Percentiles rank a stretch among this genome's conserved stretches.
These are phyloP conservation scores for Suhomyces taliae DNA, from an alignment of 1,139 yeast species.

Conservation along the genomic window DNA sequence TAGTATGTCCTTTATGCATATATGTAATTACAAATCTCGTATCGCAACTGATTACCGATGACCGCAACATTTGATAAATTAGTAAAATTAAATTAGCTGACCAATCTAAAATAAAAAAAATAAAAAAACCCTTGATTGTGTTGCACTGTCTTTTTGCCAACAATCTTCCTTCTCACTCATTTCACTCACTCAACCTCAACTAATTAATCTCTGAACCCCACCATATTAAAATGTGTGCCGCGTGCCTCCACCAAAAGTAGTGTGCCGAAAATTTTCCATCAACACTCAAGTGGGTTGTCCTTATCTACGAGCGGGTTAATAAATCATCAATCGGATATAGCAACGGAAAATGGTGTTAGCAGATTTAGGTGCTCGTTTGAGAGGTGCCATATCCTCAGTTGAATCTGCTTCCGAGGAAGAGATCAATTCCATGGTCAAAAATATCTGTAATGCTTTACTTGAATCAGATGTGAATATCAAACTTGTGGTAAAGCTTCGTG, in stretches of 20 bases:
- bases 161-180: too few species aligned
- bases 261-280: slow-evolving; percentile 10
- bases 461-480: slow-evolving; percentile 91
- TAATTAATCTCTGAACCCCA: too few species aligned
- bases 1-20: too few species aligned
- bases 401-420: slow-evolving; percentile 45
- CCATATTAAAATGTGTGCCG: neutral
- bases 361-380: slow-evolving; percentile 87
- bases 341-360: slow-evolving; percentile 77
- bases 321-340: neutral
- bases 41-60: too few species aligned
- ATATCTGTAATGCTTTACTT: slow-evolving; percentile 82
- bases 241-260: slow-evolving; percentile 7
- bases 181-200: too few species aligned
- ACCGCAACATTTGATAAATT: too few species aligned
- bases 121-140: too few species aligned
- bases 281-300: slow-evolving; percentile 2
- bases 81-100: too few species aligned
- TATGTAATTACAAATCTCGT: too few species aligned
- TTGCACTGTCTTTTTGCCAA: too few species aligned
- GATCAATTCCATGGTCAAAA: slow-evolving; percentile 65
- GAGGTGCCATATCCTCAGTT: slow-evolving; percentile 63
- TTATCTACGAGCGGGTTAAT: neutral
- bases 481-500: slow-evolving; percentile 75
- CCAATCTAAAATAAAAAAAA: too few species aligned